These are phyloP conservation scores for Rubroboletus satanas DNA, from an alignment of 768 basidiomycete species.

Conservation along the genomic window DNA sequence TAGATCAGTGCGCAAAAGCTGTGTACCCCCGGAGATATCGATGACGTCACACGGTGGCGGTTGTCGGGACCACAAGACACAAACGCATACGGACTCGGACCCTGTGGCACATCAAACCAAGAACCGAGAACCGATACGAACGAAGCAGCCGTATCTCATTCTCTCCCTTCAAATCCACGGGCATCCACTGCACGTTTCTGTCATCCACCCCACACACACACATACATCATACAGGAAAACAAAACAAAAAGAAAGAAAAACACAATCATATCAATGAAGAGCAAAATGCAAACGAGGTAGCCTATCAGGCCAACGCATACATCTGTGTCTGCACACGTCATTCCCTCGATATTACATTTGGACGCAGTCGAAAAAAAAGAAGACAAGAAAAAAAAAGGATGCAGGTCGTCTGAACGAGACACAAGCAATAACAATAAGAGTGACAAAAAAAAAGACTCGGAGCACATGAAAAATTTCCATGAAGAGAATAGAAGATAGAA, in stretches of 20 bases:
- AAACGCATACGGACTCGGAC: no score
- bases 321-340: neutral
- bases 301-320: neutral
- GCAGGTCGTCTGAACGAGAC: constrained; percentile 5
- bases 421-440: constrained; percentile 24
- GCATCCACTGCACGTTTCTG: neutral
- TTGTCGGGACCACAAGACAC: no score
- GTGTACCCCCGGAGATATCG: no score
- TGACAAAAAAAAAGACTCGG: neutral
- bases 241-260: neutral
- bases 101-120: neutral
- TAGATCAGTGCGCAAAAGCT: no score
- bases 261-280: neutral
- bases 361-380: neutral
- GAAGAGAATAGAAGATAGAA: neutral
- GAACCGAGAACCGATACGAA: neutral
- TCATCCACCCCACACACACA: neutral
- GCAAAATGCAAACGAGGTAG: neutral
- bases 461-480: neutral
- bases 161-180: neutral
- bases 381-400: neutral
- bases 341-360: neutral
- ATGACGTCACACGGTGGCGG: no score
- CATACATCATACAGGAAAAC: constrained; percentile 38
- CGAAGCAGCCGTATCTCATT: no score